These are phyloP conservation scores for Sequoia sempervirens DNA, from an alignment of 75 land plant species.

Conservation along the genomic window DNA sequence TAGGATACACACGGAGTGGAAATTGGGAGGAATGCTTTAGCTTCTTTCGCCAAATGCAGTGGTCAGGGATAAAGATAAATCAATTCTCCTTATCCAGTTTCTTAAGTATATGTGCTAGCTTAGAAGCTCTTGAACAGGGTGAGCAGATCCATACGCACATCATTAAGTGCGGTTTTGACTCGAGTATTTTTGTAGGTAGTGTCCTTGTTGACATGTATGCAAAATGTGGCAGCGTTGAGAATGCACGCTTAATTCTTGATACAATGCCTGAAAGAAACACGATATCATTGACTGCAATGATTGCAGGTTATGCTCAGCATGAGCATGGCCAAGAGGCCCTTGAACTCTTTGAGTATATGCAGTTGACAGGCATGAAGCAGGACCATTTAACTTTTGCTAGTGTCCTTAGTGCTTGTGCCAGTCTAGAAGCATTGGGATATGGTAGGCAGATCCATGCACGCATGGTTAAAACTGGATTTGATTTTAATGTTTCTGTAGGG, in stretches of 20 bases:
- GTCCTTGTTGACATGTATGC: slow-evolving; percentile 71
- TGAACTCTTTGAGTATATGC: slow-evolving; percentile 57
- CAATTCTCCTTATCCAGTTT: slow-evolving; percentile 66
- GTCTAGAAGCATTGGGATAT: slow-evolving; percentile 40
- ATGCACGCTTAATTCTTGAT: slow-evolving; percentile 36
- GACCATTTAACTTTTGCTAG: slow-evolving; percentile 66
- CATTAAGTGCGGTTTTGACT: slow-evolving; percentile 55
- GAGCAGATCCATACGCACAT: slow-evolving; percentile 61
- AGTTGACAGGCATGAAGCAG: slow-evolving; percentile 32
- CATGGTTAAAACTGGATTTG: slow-evolving; percentile 32
- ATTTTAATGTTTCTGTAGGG: slow-evolving; percentile 50
- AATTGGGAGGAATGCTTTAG: slow-evolving; percentile 39
- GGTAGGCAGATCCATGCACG: slow-evolving; percentile 67
- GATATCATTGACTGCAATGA: slow-evolving; percentile 76
- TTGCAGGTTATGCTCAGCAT: slow-evolving; percentile 71
- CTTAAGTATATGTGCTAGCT: slow-evolving; percentile 53
- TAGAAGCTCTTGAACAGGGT: slow-evolving; percentile 48
- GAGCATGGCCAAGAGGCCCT: slow-evolving; percentile 53
- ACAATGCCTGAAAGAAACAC: slow-evolving; percentile 38
- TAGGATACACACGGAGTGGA: slow-evolving; percentile 58
- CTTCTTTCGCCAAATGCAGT: slow-evolving; percentile 50
- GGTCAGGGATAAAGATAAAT: slow-evolving; percentile 53
- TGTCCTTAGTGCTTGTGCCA: slow-evolving; percentile 79
- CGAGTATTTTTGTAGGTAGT: slow-evolving; percentile 53
- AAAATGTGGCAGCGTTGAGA: slow-evolving; percentile 45